These are phyloP conservation scores for Entomortierella lignicola DNA, from an alignment of 192 early-diverging fungal species.

Conservation along the genomic window DNA sequence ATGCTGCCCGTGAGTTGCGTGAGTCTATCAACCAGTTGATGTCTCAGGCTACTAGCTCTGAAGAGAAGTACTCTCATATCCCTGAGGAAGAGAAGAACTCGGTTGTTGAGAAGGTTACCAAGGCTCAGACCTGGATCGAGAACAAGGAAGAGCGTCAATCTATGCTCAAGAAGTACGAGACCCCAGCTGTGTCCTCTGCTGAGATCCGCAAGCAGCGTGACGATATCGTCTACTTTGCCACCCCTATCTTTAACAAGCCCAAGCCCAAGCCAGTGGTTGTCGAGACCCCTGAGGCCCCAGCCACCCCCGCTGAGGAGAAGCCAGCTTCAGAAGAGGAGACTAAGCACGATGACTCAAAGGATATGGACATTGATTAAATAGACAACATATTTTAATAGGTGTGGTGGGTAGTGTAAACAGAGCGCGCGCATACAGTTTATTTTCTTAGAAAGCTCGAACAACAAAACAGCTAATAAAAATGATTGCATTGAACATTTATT, in stretches of 20 bases:
- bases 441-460: not conserved
- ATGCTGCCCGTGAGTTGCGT: conserved; percentile 84
- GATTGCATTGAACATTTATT: not conserved
- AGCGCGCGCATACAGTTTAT: not conserved
- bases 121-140: conserved; percentile 90
- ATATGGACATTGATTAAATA: conserved; percentile 50
- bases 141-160: conserved; percentile 81
- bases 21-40: conserved; percentile 81
- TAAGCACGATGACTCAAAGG: conserved; percentile 52
- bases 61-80: conserved; percentile 92
- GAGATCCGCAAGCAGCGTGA: conserved; percentile 85
- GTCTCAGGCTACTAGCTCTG: conserved; percentile 75
- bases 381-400: not conserved
- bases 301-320: conserved; percentile 16
- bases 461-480: not conserved
- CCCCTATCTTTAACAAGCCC: conserved; percentile 88
- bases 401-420: conserved; percentile 3
- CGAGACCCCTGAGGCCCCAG: conserved; percentile 60
- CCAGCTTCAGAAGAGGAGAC: conserved; percentile 34
- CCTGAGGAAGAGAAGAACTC: conserved; percentile 85
- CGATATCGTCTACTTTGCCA: conserved; percentile 74
- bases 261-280: conserved; percentile 84
- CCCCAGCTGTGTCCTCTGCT: conserved; percentile 73
- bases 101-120: conserved; percentile 78
- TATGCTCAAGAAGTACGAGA: conserved; percentile 78